Evolutionary conservation across 805 yeast species (phyloP).

Genomic region (Metschnikowia noctiluminum): DNA sequence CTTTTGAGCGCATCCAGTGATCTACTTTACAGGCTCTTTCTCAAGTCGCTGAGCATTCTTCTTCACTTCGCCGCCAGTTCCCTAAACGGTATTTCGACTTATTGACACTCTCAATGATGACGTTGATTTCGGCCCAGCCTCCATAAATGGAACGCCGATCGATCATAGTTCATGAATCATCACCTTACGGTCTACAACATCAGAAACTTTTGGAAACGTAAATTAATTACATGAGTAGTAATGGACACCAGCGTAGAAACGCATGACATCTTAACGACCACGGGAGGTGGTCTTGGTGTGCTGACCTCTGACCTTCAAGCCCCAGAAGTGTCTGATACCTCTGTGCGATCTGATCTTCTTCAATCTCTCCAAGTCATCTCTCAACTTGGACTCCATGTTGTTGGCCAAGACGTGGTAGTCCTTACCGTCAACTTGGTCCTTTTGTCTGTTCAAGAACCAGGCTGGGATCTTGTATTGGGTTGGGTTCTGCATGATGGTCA

Average conservation of each 20-base stretch:
- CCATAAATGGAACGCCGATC: no score
- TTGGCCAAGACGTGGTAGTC: slow-evolving; percentile 98
- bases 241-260: slow-evolving; percentile 6
- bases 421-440: slow-evolving; percentile 97
- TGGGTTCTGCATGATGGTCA: slow-evolving; percentile 99
- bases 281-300: slow-evolving; percentile 99
- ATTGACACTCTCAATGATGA: no score
- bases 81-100: no score
- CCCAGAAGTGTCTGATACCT: slow-evolving; percentile 99
- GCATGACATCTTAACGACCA: slow-evolving; percentile 47
- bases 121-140: no score
- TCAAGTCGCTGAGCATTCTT: no score
- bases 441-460: slow-evolving; percentile 97
- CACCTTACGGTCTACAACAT: neutral
- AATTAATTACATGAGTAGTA: slow-evolving; percentile 20
- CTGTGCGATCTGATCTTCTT: slow-evolving; percentile 99
- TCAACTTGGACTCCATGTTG: slow-evolving; percentile 98
- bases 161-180: no score
- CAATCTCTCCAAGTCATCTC: slow-evolving; percentile 99
- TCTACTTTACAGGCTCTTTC: no score
- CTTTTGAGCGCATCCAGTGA: no score
- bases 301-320: slow-evolving; percentile 99
- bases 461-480: slow-evolving; percentile 98
- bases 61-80: no score
- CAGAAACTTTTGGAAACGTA: slow-evolving; percentile 13